A percentile compares a stretch with the other conserved stretches of the same genome.
phyloP scores from a whole-genome alignment of 108 stramenopile species.

The Cyclostephanos tholiformis region DNA sequence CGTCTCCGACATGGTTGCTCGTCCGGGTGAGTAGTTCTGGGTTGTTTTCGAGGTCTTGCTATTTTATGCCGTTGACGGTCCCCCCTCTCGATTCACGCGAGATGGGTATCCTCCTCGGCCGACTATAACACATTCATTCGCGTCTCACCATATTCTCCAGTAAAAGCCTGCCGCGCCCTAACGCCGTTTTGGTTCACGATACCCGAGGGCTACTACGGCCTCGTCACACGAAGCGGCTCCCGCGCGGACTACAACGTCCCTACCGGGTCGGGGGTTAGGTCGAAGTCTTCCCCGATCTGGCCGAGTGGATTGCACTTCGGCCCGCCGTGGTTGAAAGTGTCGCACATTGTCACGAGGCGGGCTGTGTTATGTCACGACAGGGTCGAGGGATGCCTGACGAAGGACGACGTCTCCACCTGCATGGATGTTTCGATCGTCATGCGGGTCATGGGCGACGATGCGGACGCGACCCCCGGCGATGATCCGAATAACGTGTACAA shows the following conservation, averaged over 20 bases:
- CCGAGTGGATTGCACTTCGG: conserved; percentile 55
- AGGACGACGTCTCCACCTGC: conserved; percentile 54
- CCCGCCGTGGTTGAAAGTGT: conserved; percentile 56
- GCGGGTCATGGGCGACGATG: conserved; percentile 57
- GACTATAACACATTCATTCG: too few species aligned
- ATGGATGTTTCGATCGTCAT: conserved; percentile 54
- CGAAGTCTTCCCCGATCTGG: conserved; percentile 43
- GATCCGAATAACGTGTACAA: conserved; percentile 52
- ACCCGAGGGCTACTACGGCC: conserved; percentile 61
- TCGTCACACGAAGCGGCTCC: conserved; percentile 58
- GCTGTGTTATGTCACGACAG: conserved; percentile 49
- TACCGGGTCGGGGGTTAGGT: conserved; percentile 3
- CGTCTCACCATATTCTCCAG: too few species aligned
- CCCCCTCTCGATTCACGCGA: too few species aligned
- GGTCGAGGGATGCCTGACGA: conserved; percentile 57
- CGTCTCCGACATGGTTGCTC: too few species aligned
- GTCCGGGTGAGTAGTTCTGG: too few species aligned
- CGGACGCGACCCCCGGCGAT: conserved; percentile 35
- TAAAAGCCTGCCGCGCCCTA: too few species aligned
- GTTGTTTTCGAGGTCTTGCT: too few species aligned
- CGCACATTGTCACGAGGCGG: conserved; percentile 57
- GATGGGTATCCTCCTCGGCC: too few species aligned
- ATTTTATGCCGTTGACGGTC: too few species aligned
- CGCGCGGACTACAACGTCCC: conserved; percentile 31
- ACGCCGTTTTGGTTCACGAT: conserved; percentile 50